phyloP scores from a whole-genome alignment of 2,329 filamentous ascomycete genomes.

The Neofusicoccum sp. region DNA sequence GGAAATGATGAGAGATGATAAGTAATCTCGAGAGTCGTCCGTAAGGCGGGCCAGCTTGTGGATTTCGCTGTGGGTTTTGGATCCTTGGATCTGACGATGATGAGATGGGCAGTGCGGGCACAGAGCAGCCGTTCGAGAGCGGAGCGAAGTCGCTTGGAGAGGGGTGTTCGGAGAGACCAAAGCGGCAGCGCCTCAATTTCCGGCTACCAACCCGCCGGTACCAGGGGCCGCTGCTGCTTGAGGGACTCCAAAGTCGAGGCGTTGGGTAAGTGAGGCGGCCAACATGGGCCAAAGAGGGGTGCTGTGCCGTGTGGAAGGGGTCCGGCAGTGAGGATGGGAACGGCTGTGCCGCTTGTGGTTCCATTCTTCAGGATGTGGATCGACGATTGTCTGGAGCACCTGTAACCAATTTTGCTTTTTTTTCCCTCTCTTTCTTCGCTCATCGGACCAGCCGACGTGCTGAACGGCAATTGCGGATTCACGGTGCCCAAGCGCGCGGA shows the following conservation, averaged over 20 bases:
- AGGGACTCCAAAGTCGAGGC: constrained; percentile 11
- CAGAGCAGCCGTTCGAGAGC: background rate
- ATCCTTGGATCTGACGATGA: background rate
- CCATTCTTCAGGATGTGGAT: constrained; percentile 1
- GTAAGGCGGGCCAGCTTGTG: background rate
- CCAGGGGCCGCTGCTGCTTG: background rate
- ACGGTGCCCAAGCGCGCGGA: background rate
- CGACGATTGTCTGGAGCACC: constrained; percentile 3
- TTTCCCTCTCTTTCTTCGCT: background rate
- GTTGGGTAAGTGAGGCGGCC: constrained; percentile 16
- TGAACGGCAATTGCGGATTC: background rate
- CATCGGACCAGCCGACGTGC: background rate
- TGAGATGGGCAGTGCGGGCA: background rate
- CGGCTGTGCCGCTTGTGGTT: constrained; percentile 2
- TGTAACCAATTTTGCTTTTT: constrained; percentile 5
- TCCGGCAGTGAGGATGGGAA: background rate
- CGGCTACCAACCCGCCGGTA: constrained; percentile 5
- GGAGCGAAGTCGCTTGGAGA: too few relatives aligned
- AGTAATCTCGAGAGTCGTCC: background rate
- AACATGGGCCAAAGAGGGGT: constrained; percentile 2
- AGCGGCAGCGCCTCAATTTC: constrained; percentile 16
- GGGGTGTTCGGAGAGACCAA: background rate
- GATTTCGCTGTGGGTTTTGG: background rate
- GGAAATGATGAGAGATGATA: background rate
- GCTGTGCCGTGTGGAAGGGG: background rate